Evolutionary conservation across 2,329 filamentous ascomycete genomes (phyloP).

Genomic region (Colletotrichum musicola): DNA sequence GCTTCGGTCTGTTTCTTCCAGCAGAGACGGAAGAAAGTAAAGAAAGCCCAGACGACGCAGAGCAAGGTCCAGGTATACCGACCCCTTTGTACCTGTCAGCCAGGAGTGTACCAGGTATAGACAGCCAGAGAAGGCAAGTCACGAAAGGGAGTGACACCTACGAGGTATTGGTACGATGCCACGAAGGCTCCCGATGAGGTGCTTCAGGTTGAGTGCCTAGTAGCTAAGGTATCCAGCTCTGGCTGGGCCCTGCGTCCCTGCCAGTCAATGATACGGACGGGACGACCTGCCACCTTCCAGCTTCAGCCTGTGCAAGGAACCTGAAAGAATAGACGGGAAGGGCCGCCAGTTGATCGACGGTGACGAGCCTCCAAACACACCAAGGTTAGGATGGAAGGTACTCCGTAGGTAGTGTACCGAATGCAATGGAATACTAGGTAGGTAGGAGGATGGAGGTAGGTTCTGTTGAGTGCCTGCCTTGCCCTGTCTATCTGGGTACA

Average conservation of each 20-base stretch:
- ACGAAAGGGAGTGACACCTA: not conserved
- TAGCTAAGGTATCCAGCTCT: too few relatives aligned
- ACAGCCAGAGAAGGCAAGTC: constrained; percentile 4
- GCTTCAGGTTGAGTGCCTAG: not conserved
- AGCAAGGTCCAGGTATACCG: not conserved
- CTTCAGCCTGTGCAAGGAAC: too few relatives aligned
- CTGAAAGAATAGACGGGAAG: not conserved
- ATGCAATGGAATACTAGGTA: too few relatives aligned
- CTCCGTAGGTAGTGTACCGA: too few relatives aligned
- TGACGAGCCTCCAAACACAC: too few relatives aligned
- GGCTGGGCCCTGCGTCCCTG: not conserved
- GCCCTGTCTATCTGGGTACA: too few relatives aligned
- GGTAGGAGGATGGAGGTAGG: too few relatives aligned
- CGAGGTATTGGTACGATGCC: not conserved
- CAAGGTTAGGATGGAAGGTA: too few relatives aligned
- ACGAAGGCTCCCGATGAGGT: not conserved
- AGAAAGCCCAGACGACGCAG: not conserved
- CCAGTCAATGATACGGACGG: not conserved
- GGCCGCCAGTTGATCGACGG: not conserved
- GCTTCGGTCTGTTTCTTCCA: constrained; percentile 11
- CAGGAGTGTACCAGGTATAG: not conserved
- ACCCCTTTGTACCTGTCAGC: constrained; percentile 5
- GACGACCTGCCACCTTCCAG: not conserved
- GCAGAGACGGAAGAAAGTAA: not conserved
- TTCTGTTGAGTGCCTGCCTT: constrained; percentile 12